Percentiles rank a stretch among this genome's conserved stretches.
Evolutionary conservation across 2,329 filamentous ascomycete genomes (phyloP).

Genomic region (Orbilia oligospora): DNA sequence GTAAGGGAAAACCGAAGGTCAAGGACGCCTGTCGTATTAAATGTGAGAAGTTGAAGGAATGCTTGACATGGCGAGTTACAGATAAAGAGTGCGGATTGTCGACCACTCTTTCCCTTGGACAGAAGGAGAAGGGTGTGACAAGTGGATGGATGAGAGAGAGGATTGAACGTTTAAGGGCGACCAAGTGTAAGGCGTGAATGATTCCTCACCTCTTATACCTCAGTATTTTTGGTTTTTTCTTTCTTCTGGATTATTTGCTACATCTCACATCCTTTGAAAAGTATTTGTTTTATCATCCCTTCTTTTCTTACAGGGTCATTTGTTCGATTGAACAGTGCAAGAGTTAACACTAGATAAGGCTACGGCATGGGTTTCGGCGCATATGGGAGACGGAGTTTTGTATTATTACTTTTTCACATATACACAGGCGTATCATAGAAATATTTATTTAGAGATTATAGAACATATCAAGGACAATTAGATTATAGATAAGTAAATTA

Average conservation of each 20-base stretch:
- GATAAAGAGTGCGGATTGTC: conserved; percentile 40
- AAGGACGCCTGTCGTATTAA: conserved; percentile 31
- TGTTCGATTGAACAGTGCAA: not conserved
- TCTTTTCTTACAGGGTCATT: not conserved
- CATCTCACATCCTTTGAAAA: not conserved
- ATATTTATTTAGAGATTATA: not conserved
- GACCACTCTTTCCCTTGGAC: conserved; percentile 17
- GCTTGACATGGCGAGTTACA: conserved; percentile 38
- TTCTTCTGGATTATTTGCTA: not conserved
- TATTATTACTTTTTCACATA: not conserved
- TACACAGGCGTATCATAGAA: not conserved
- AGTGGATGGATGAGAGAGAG: conserved; percentile 38
- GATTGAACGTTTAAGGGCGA: conserved; percentile 24
- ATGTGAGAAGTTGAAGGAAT: conserved; percentile 41
- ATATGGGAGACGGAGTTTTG: conserved; percentile 1
- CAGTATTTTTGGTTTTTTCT: no score
- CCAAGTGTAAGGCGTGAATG: conserved; percentile 26
- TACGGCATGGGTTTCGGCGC: conserved; percentile 14
- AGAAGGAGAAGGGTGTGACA: conserved; percentile 18
- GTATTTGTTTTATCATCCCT: not conserved
- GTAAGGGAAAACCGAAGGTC: conserved; percentile 20
- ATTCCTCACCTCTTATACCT: not conserved
- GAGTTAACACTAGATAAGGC: not conserved
- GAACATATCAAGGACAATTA: no score
- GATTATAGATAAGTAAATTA: no score